phyloP scores from a whole-genome alignment of 495 filamentous ascomycete genomes.

The Aspergillus hancockii region DNA sequence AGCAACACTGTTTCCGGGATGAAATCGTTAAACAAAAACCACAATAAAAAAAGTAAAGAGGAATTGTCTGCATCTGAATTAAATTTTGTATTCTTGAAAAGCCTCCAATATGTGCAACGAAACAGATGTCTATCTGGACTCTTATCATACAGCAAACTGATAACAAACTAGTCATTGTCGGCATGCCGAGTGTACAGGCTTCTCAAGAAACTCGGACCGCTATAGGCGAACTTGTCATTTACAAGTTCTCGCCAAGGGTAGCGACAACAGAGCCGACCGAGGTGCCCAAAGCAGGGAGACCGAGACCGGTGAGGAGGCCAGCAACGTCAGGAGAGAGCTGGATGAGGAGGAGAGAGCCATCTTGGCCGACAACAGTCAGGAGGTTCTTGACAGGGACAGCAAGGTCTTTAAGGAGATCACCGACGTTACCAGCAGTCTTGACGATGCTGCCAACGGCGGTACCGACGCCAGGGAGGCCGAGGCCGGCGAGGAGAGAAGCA shows the following conservation, averaged over 20 bases:
- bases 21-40: background rate
- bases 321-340: constrained; percentile 35
- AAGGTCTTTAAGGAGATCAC: constrained; percentile 41
- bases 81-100: constrained; percentile 5
- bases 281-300: constrained; percentile 34
- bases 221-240: too few species aligned
- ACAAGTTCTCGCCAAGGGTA: constrained; percentile 39
- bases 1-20: background rate
- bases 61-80: background rate
- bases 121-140: constrained; percentile 10
- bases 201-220: background rate
- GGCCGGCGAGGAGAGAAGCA: constrained; percentile 29
- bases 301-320: constrained; percentile 37
- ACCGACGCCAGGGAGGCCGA: constrained; percentile 33
- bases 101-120: constrained; percentile 8
- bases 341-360: constrained; percentile 38
- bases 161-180: constrained; percentile 5
- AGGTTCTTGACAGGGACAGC: constrained; percentile 30
- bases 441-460: constrained; percentile 32
- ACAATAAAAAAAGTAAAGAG: background rate
- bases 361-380: constrained; percentile 35
- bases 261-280: constrained; percentile 38
- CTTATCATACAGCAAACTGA: background rate
- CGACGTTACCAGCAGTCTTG: constrained; percentile 31
- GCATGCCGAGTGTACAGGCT: constrained; percentile 1